Percentiles rank a stretch among this genome's conserved stretches.
Evolutionary conservation across 169 alveolate species (phyloP).

Genomic region (Eimeria brunetti): DNA sequence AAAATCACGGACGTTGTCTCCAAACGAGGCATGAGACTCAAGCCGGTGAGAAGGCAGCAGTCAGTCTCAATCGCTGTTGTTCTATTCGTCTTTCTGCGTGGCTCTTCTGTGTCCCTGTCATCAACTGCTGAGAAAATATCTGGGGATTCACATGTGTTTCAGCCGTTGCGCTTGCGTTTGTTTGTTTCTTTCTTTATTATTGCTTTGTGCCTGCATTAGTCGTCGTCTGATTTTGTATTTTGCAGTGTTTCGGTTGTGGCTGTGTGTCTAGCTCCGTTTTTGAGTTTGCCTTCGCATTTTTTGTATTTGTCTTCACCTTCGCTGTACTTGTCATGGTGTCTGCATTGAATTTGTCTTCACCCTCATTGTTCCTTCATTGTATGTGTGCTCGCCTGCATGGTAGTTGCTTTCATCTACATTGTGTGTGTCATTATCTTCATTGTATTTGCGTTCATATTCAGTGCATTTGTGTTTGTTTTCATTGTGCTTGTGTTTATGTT

Average conservation of each 20-base stretch:
- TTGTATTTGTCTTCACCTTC: background rate
- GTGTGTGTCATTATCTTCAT: no score
- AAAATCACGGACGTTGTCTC: background rate
- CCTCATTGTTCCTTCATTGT: background rate
- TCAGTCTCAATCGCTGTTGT: background rate
- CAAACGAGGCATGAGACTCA: conserved; percentile 25
- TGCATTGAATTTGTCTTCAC: background rate
- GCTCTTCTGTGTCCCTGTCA: background rate
- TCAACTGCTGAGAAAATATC: no score
- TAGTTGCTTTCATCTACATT: no score
- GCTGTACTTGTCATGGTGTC: background rate
- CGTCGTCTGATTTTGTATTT: background rate
- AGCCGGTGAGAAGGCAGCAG: background rate
- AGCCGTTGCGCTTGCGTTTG: background rate
- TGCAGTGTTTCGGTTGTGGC: background rate
- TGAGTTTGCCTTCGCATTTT: background rate
- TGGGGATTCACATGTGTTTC: no score
- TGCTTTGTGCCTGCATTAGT: background rate
- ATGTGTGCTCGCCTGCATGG: no score
- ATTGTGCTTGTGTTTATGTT: background rate
- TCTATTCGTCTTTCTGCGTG: background rate
- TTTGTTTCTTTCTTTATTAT: background rate
- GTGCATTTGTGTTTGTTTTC: background rate
- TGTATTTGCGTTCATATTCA: background rate
- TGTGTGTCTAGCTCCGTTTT: background rate